These are phyloP conservation scores for Zizania latifolia DNA, from an alignment of 176 grass and related monocot species.

Conservation along the genomic window DNA sequence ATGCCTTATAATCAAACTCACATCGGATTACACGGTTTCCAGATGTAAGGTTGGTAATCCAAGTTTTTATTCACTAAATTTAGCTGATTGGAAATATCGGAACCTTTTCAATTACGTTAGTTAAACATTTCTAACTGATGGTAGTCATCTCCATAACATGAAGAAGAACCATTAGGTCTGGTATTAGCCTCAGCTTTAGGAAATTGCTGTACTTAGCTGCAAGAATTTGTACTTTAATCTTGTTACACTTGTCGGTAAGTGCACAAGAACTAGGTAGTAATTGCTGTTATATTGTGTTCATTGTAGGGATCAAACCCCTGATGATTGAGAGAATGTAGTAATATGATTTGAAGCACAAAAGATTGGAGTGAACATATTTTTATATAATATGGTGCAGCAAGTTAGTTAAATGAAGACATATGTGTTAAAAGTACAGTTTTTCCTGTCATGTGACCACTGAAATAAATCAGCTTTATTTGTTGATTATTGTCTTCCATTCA, in stretches of 20 bases:
- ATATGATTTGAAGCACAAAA: not conserved
- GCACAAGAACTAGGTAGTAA: not conserved
- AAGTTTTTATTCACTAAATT: slow-evolving; percentile 11
- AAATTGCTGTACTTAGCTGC: not conserved
- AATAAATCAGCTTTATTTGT: slow-evolving; percentile 22
- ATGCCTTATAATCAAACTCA: not conserved
- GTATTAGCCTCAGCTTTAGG: slow-evolving; percentile 15
- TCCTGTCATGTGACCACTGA: not conserved
- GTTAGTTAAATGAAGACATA: slow-evolving; percentile 5
- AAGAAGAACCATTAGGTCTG: not conserved
- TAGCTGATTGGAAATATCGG: not conserved
- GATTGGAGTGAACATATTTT: not conserved
- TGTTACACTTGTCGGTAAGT: slow-evolving; percentile 18
- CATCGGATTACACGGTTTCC: not conserved
- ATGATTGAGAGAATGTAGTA: not conserved
- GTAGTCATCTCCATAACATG: not conserved
- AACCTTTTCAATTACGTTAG: not conserved
- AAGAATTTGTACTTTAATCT: slow-evolving; percentile 3
- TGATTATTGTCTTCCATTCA: slow-evolving; percentile 3
- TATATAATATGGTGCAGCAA: not conserved
- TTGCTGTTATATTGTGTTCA: not conserved
- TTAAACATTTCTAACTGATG: not conserved
- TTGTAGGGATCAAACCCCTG: not conserved
- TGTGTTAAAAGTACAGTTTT: slow-evolving; percentile 20
- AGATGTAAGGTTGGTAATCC: slow-evolving; percentile 12